A percentile compares a stretch with the other conserved stretches of the same genome.
Conservation (phyloP, 1,284 basidiomycete genomes). For the Ustilago vetiveriae region DNA sequence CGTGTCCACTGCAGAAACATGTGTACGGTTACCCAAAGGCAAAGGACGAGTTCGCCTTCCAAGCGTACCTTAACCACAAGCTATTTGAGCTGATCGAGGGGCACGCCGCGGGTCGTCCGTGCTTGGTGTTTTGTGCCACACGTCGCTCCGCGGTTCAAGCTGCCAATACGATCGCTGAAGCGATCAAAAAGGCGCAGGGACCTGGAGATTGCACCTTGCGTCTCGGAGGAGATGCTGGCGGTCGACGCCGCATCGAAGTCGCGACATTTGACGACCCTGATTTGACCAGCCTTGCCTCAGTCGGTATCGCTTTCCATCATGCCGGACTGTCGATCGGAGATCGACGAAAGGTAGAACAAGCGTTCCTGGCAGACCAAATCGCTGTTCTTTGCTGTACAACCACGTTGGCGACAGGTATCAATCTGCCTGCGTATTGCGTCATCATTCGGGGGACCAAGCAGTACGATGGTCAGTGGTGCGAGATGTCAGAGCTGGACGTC, state of each 20-base stretch:
- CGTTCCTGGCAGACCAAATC: constrained; percentile 76
- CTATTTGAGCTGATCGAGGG: constrained; percentile 70
- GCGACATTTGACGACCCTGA: constrained; percentile 44
- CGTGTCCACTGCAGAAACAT: constrained; percentile 54
- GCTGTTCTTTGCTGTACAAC: constrained; percentile 46
- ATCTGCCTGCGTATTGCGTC: constrained; percentile 71
- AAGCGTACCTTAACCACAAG: constrained; percentile 79
- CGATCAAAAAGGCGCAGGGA: constrained; percentile 68
- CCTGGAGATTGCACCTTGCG: constrained; percentile 14
- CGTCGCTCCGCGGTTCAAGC: constrained; percentile 72
- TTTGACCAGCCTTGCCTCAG: constrained; percentile 25
- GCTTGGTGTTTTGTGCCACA: constrained; percentile 57
- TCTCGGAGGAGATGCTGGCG: constrained; percentile 7
- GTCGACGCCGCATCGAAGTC: constrained; percentile 2
- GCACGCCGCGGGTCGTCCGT: constrained; percentile 47
- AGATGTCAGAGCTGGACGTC: constrained; percentile 56
- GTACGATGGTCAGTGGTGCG: constrained; percentile 50
- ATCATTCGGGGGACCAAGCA: constrained; percentile 58
- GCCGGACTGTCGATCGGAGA: constrained; percentile 82
- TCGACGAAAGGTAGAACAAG: constrained; percentile 75
- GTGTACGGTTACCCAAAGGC: constrained; percentile 69
- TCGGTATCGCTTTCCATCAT: constrained; percentile 85
- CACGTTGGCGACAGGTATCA: constrained; percentile 88
- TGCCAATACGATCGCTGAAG: constrained; percentile 78
- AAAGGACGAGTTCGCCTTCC: constrained; percentile 83